Evolutionary conservation across 441 rosid species (phyloP), one percentile per base, ranked within the genome.

Genomic region (Gossypium schwendimanii): DNA sequence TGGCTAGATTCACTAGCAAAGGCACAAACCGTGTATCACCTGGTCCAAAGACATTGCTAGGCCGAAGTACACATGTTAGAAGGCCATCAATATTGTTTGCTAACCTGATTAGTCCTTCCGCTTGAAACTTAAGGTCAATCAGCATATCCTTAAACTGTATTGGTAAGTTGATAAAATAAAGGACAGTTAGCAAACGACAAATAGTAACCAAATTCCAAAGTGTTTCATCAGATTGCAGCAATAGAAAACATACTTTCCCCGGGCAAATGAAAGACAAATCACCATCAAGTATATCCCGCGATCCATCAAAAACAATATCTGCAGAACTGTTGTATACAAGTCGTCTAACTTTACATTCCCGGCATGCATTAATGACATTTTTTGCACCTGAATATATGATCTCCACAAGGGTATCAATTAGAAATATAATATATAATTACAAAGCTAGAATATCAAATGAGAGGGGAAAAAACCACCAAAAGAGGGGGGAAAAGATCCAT

Each of bases 51-150:
- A 86, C 88, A 78, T 83, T 92, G 83, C 97, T 87, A 73, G 99
- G 89, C 39, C 99, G 90, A 81, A 94, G 93, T 68, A 87, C 84
- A 79, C 97, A 92, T 21, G 99, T 94, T 81, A 94, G 84, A 63
- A 92, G 92, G 70, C 97, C 91, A 69, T 89, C 90, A 69, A 81
- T 79, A 71, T 87, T 80, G 65, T 94, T 92, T 63, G 99, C 96
- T 81, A 77, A 83, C 77, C 86, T 81, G 72, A 94, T 73, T 77
- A 91, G 73, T 21, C 84, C 91, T 81, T 94, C 99, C 33, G 99
- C 97, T 82, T 94, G 99, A 86, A 95, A 95, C 84, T 85, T 94
- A 54, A 94, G 91, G 81, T 92, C 99, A 82, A 74, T 87, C 83
- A 87, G 61, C 79, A 71, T 75, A 58, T 89, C 91, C 49, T 75